Base-by-base conservation (phyloP, 1,139 yeast species). In the Zygoascus meyerae region DNA sequence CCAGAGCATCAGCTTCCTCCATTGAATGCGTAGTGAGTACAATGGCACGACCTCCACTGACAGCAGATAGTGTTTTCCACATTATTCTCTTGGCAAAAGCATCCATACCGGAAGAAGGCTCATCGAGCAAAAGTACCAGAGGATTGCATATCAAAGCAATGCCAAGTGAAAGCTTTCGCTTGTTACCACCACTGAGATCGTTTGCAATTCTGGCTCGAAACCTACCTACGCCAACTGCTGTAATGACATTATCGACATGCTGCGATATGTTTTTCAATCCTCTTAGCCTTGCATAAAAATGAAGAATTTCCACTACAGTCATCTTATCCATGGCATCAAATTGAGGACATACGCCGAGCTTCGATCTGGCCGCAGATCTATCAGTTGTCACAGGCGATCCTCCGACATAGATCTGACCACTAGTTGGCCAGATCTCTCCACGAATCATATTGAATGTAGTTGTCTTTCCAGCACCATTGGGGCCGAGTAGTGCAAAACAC, bases 391-490 rank as follows among this genome's bases (percentile, higher is more conserved):
- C 64, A 8, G 67, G 59, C 31, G 59, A 53, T 10, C 60, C 65
- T 31, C 61, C 60, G 11, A 66, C 66, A 46, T 45, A 56, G 9
- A 65, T 57, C 8, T 56, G 62, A 5, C 70, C 70, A 3, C 47
- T 46, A 8, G 60, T 52, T 2, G 68, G 61, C 10, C 45, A 37
- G 3, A 58, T 52, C 42, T 67, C 75, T 10, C 87, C 83, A 12
- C 94, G 78, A 31, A 86, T 71, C 55, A 79, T 69, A 58, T 84
- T 84, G 54, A 86, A 69, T 10, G 86, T 66, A 0, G 97, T 89
- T 59, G 96, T 87, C 73, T 89, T 89, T 77, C 97, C 97, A 61
- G 97, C 95, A 79, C 97, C 97, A 73, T 89, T 89, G 64, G 96
- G 96, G 74, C 97, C 97, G 82, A 86, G 56, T 10, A 66, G 53